phyloP scores from a whole-genome alignment of 176 grass and related monocot genomes.

The Cymbopogon citratus region DNA sequence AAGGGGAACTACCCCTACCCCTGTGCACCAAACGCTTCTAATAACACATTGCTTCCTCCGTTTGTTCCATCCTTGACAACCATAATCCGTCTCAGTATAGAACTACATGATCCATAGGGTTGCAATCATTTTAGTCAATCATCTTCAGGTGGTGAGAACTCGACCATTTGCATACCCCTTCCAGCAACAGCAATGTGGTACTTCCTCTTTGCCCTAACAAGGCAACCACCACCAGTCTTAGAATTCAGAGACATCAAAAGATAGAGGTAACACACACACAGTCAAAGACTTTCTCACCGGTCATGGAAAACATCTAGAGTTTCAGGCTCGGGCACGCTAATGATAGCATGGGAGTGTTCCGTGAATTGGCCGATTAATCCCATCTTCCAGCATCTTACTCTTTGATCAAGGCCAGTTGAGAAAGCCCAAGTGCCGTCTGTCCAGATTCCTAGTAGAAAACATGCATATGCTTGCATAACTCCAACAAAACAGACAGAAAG shows the following conservation, averaged over 20 bases:
- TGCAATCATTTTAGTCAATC: background rate
- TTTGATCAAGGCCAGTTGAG: slow-evolving; percentile 87
- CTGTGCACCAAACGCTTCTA: too few relatives aligned
- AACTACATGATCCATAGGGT: background rate
- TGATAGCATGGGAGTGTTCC: slow-evolving; percentile 55
- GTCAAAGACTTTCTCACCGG: slow-evolving; percentile 30
- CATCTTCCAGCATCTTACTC: slow-evolving; percentile 76
- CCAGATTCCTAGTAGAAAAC: slow-evolving; percentile 57
- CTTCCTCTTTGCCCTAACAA: slow-evolving; percentile 37
- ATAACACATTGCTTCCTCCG: background rate
- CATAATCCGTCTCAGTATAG: background rate
- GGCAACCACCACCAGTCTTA: background rate
- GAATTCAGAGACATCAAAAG: background rate
- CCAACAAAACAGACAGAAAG: background rate
- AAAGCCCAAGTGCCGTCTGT: slow-evolving; percentile 80
- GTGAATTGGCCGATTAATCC: slow-evolving; percentile 23
- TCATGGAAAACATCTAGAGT: slow-evolving; percentile 55
- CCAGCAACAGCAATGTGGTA: slow-evolving; percentile 79
- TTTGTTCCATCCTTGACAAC: background rate
- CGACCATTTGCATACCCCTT: slow-evolving; percentile 90
- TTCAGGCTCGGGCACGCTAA: slow-evolving; percentile 94
- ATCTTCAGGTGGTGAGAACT: slow-evolving; percentile 34
- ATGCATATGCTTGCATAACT: background rate
- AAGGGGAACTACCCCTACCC: too few relatives aligned
- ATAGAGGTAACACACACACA: background rate